Base-by-base conservation (phyloP, 257 asterid species). In the Galeopsis tetrahit region DNA sequence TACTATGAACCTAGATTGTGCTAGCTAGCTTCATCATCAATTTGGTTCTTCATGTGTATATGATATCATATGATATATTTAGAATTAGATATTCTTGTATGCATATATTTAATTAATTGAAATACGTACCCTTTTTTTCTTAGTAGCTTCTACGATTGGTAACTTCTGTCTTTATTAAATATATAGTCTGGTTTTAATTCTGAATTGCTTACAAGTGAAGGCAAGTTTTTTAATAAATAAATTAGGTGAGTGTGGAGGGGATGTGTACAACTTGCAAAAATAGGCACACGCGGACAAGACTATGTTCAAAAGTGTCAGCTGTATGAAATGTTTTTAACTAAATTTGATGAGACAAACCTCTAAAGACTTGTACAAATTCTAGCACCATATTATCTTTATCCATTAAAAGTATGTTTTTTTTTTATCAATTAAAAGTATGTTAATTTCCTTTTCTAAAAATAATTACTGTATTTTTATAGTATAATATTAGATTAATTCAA, bases 1-100 rank as follows among this genome's bases (percentile, higher is more conserved):
- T 83, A 6, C 51, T 81, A 33, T 83, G 73, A 79, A 42, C 8
- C 5, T n/a, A n/a, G n/a, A n/a, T n/a, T n/a, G n/a, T n/a, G n/a
- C n/a, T n/a, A 10, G 6, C n/a, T 2, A 4, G 60, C 38, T 31
- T 38, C 39, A 1, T 9, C 2, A 2, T 1, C 6, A 7, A 15
- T 13, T 69, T 39, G 51, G 13, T 44, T 65, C n/a, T 11, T 21
- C 43, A 39, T 69, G 53, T 53, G 38, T 69, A 62, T 69, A 56
- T n/a, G 11, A 49, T 35, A n/a, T 21, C 2, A 6, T 38, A 5
- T 52, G 15, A 21, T 10, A 33, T 31, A 11, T 39, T 42, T 58
- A 40, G 63, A 39, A 31, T 11, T 55, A 69, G 71, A 17, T 40
- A 51, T 62, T 69, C 21, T 68, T 75, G 11, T 53, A 63, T 63